Evolutionary conservation across 2,329 filamentous ascomycete genomes (phyloP), one percentile per base, ranked within the genome.

Genomic region (Didymella keratinophila): DNA sequence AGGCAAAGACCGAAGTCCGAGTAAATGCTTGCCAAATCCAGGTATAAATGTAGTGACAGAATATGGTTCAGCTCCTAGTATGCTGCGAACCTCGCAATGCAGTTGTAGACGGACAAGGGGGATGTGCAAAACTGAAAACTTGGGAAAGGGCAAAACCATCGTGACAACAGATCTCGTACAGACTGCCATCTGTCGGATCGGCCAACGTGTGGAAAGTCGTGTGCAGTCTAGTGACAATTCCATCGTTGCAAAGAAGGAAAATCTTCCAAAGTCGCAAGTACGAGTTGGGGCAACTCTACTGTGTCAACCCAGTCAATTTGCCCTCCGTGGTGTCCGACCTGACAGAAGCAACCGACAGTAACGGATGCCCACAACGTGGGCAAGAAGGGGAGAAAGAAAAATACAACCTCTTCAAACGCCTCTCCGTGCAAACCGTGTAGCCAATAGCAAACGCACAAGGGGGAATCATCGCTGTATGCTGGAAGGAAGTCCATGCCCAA

Each of bases 391-490:
- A 20, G 49, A 58, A 49, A 47, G 49, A 57, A 63, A 63, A 56
- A 50, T 39, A 57, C 51, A 52, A 49, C 52, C 46, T 69, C 65
- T 66, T 63, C 60, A 58, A 73, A 73, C 69, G 73, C 73, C 62
- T 63, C 67, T 69, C 64, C 65, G 53, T 62, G 64, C 63, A 67
- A 66, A 65, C 63, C 66, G 62, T 66, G 47, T 69, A 70, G 68
- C 56, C 63, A 69, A 73, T 57, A 65, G 74, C 53, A 70, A 76
- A 73, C 74, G 75, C 74, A 70, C 71, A 75, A 76, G 73, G 76
- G 75, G 76, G 74, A 77, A 78, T 78, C 76, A 76, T 77, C 73
- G 76, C 75, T 77, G 72, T 76, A 78, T 77, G 74, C 74, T 76
- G 67, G 68, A 77, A 78, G 76, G 67, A 70, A 69, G 72, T 70